Conservation (phyloP, 495 filamentous ascomycete genomes). For the Schizothecium vesticola region DNA sequence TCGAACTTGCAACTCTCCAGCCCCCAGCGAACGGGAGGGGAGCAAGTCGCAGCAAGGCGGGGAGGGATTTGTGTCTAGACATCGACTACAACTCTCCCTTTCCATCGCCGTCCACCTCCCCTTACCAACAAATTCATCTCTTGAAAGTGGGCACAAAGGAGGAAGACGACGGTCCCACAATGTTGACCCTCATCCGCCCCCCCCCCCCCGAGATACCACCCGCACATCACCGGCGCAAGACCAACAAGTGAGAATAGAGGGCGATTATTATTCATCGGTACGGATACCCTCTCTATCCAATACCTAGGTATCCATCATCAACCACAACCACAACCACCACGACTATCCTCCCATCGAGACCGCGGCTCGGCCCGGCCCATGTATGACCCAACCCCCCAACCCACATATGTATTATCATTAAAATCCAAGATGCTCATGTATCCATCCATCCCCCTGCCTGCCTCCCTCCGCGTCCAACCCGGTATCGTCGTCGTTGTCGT, state of each 20-base stretch:
- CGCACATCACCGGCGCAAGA: neutral
- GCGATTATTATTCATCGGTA: neutral
- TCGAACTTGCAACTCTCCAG: too few relatives aligned
- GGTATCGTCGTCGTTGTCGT: neutral
- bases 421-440: neutral
- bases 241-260: neutral
- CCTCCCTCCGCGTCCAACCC: neutral
- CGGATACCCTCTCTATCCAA: neutral
- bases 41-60: too few relatives aligned
- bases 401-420: neutral
- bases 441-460: neutral
- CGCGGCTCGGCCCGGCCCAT: neutral
- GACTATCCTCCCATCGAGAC: neutral
- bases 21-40: too few relatives aligned
- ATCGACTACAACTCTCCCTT: too few relatives aligned
- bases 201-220: too few relatives aligned
- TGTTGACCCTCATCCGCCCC: too few relatives aligned
- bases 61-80: too few relatives aligned
- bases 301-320: neutral
- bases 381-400: neutral
- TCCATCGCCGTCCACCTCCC: too few relatives aligned
- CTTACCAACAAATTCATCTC: too few relatives aligned
- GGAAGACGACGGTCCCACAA: too few relatives aligned
- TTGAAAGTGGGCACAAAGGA: too few relatives aligned
- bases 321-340: neutral